Base-by-base conservation (phyloP, 2,329 filamentous ascomycete species). In the Aspergillus oerlinghausenensis region DNA sequence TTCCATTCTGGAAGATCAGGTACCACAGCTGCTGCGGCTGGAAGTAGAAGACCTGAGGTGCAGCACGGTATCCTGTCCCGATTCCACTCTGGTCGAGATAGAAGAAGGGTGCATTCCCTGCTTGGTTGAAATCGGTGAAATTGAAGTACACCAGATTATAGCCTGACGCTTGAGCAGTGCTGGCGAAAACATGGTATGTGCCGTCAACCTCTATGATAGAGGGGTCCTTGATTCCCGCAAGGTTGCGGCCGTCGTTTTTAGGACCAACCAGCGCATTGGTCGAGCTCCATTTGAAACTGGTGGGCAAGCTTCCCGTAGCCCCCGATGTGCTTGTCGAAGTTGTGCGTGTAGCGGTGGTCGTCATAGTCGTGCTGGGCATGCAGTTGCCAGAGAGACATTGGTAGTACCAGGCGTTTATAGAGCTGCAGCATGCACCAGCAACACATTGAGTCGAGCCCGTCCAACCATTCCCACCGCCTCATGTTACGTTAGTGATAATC, bases 121-220 rank as follows among this genome's bases (percentile, higher is more conserved):
- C 52, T 10, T 57, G 17, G 14, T 19, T 42, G 11, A 57, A 57
- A 19, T 57, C 42, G 52, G 55, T 49, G 49, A 57, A 55, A 49
- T 51, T 55, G 10, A 57, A 40, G 14, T 57, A 57, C 17, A 57
- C 55, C 5, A 57, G 42, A 11, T 49, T 50, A 17, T 57, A 57
- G 2, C 55, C 55, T 3, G 40, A 38, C 4, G 7, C 49, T n/a
- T 42, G 51, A 6, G 55, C 55, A 4, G 55, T 55, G 40, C 52
- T 57, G 4, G 52, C 52, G 35, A 57, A 55, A 25, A 55, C 55
- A 49, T 57, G 55, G 9, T 57, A 57, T 9, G 32, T 51, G 11
- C 49, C 52, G n/a, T 43, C 29, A 3, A 55, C 19, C 4, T 51
- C 28, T 8, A 57, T 19, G 11, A 55, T 57, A 2, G 55, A 55